phyloP scores from a whole-genome alignment of 768 basidiomycete genomes.

The Gautieria morchelliformis region DNA sequence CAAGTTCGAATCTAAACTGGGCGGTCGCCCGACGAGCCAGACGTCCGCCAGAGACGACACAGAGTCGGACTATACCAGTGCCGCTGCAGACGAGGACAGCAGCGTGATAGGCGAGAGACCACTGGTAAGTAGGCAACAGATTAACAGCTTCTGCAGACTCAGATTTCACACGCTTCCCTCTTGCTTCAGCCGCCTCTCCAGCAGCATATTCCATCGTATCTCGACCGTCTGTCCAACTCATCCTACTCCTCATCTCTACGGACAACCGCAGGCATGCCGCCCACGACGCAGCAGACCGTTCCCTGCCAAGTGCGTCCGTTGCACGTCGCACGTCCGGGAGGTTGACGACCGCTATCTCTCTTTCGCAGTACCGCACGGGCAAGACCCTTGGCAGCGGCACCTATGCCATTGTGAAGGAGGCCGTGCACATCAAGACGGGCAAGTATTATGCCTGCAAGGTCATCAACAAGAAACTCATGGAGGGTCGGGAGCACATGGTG shows the following conservation, averaged over 20 bases:
- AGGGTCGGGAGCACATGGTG: constrained; percentile 96
- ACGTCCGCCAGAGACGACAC: neutral
- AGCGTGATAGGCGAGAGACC: neutral
- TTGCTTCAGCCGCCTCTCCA: neutral
- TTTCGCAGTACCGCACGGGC: constrained; percentile 69
- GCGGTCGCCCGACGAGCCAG: neutral
- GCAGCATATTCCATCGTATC: neutral
- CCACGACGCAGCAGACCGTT: constrained; percentile 9
- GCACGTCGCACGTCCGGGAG: neutral
- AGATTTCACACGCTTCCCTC: neutral
- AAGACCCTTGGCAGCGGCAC: constrained; percentile 86
- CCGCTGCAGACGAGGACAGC: neutral
- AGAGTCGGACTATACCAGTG: neutral
- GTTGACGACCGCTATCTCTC: too few relatives aligned
- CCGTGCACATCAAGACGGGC: constrained; percentile 84
- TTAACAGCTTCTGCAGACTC: neutral
- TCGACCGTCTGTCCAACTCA: neutral
- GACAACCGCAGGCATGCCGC: neutral
- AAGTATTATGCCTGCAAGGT: constrained; percentile 99
- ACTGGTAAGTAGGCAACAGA: neutral
- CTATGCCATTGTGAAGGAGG: constrained; percentile 93
- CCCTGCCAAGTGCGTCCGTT: constrained; percentile 9
- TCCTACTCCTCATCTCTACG: neutral
- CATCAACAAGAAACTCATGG: constrained; percentile 99
- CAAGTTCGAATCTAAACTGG: neutral